A percentile compares a stretch with the other conserved stretches of the same genome.
Conservation (phyloP, 192 early-diverging fungal species). For the Coemansia sp. region DNA sequence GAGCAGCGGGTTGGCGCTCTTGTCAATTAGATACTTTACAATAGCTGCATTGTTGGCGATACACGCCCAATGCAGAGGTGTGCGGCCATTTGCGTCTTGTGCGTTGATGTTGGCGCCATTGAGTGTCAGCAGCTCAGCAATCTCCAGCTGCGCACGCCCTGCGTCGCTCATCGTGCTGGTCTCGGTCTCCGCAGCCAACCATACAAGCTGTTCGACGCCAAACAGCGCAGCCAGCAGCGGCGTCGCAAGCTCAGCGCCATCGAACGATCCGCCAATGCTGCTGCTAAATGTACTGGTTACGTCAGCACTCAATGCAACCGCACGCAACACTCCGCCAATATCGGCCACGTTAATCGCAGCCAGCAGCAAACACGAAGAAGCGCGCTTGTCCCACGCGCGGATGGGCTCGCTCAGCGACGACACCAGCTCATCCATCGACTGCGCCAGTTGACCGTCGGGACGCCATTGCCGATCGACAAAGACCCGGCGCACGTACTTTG, state of each 20-base stretch:
- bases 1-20: constrained; percentile 37
- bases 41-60: constrained; percentile 2
- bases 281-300: constrained; percentile 41
- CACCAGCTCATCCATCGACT: not conserved
- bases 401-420: not conserved
- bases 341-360: constrained; percentile 50
- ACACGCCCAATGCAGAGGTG: constrained; percentile 40
- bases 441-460: constrained; percentile 19
- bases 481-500: constrained; percentile 64
- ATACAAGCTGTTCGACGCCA: constrained; percentile 7
- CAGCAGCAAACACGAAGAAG: constrained; percentile 32
- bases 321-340: constrained; percentile 55
- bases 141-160: constrained; percentile 18
- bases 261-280: not conserved
- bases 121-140: constrained; percentile 47
- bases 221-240: constrained; percentile 39
- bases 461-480: constrained; percentile 45
- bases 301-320: constrained; percentile 73
- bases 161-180: not conserved
- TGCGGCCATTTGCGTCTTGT: constrained; percentile 13
- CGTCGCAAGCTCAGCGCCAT: not conserved
- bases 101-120: constrained; percentile 33
- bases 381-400: constrained; percentile 5
- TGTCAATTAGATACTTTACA: constrained; percentile 33
- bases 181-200: not conserved